Percentiles rank a stretch among this genome's conserved stretches.
Evolutionary conservation across 2,329 filamentous ascomycete genomes (phyloP).

Genomic region (Cadophora sp.): DNA sequence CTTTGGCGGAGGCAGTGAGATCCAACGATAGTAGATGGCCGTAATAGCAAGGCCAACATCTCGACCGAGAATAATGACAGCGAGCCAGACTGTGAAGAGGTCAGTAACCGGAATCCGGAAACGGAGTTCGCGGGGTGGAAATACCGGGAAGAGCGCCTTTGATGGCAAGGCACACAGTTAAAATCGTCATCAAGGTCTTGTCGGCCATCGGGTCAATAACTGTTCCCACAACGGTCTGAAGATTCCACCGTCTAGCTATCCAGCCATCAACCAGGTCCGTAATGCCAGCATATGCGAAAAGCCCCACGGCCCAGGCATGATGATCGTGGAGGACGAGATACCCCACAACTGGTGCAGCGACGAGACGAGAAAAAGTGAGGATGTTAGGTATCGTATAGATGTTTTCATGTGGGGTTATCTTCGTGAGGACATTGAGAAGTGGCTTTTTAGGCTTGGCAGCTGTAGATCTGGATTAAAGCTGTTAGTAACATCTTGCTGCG

Average conservation of each 20-base stretch:
- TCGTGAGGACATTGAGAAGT: conserved; percentile 39
- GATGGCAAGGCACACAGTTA: conserved; percentile 83
- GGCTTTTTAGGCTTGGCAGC: conserved; percentile 30
- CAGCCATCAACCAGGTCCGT: conserved; percentile 94
- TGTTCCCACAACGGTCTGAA: conserved; percentile 92
- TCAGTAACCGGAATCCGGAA: neutral
- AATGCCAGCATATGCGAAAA: conserved; percentile 92
- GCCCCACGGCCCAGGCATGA: conserved; percentile 76
- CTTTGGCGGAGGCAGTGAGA: conserved; percentile 90
- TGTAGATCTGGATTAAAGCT: conserved; percentile 14
- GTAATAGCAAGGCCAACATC: conserved; percentile 84
- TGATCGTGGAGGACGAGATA: conserved; percentile 88
- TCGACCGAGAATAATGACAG: conserved; percentile 86
- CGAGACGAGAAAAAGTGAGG: conserved; percentile 84
- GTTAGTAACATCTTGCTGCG: neutral
- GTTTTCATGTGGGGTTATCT: conserved; percentile 71
- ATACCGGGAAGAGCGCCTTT: conserved; percentile 82
- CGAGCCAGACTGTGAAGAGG: conserved; percentile 74
- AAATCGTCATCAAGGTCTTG: conserved; percentile 92
- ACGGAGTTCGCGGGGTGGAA: conserved; percentile 41
- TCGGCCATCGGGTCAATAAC: conserved; percentile 97
- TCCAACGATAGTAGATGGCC: conserved; percentile 95
- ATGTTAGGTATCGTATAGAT: conserved; percentile 98
- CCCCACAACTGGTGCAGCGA: conserved; percentile 83
- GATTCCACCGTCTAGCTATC: conserved; percentile 86